phyloP scores from a whole-genome alignment of 768 basidiomycete genomes.

The Solioccasus polychromus region DNA sequence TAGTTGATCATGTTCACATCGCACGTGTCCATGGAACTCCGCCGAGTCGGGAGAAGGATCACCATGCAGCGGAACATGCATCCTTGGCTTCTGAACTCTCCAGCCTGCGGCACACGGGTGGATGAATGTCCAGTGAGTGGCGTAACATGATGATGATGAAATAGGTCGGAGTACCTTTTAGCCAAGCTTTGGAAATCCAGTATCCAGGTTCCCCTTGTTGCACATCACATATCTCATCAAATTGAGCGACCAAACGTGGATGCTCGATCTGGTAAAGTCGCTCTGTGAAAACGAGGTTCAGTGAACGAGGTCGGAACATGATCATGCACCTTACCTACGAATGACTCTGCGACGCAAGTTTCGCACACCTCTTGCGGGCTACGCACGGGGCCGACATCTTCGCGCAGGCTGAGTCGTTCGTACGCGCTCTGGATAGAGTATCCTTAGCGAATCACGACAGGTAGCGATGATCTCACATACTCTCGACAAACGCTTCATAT shows the following conservation, averaged over 20 bases:
- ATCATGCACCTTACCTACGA: conserved; percentile 46
- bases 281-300: conserved; percentile 40
- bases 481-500: conserved; percentile 67
- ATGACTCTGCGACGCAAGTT: conserved; percentile 53
- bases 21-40: conserved; percentile 57
- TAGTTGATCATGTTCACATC: conserved; percentile 69
- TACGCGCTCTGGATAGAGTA: conserved; percentile 20
- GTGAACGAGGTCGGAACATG: neutral
- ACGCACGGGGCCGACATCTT: conserved; percentile 49
- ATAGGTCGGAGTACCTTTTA: conserved; percentile 51
- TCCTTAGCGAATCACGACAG: neutral
- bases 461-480: conserved; percentile 33
- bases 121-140: conserved; percentile 11
- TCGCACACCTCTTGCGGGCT: conserved; percentile 55
- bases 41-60: conserved; percentile 69
- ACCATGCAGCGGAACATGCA: conserved; percentile 55
- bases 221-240: conserved; percentile 51
- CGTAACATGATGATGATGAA: conserved; percentile 8
- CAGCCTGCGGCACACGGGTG: conserved; percentile 54
- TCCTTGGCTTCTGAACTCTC: conserved; percentile 67
- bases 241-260: conserved; percentile 53
- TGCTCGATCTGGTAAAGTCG: conserved; percentile 68
- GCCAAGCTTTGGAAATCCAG: conserved; percentile 80
- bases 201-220: conserved; percentile 44
- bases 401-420: conserved; percentile 31